Percentiles rank a stretch among this genome's conserved stretches.
phyloP scores from a whole-genome alignment of 495 filamentous ascomycete genomes.

The Xylaria acuta region DNA sequence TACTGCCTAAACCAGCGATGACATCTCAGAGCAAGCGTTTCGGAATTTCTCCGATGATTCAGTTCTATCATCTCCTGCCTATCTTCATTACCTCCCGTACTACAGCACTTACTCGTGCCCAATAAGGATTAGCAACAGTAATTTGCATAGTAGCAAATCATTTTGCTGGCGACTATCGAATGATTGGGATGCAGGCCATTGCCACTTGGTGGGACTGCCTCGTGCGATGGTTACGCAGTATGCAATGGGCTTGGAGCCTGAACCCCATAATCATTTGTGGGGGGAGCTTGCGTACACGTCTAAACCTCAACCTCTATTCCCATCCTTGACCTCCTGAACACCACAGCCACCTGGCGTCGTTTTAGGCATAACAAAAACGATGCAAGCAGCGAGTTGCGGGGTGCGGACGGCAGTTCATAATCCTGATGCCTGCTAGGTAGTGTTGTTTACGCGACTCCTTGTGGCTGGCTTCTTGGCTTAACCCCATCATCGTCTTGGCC shows the following conservation, averaged over 20 bases:
- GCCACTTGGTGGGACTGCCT: constrained; percentile 19
- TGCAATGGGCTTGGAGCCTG: constrained; percentile 7
- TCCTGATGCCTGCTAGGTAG: constrained; percentile 18
- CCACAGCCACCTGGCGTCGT: constrained; percentile 20
- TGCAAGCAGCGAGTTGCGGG: constrained; percentile 1
- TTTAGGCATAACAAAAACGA: neutral
- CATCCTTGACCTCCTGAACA: constrained; percentile 16
- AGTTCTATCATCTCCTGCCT: constrained; percentile 16
- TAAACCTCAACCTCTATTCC: constrained; percentile 5
- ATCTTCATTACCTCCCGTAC: constrained; percentile 24
- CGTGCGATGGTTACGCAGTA: constrained; percentile 3
- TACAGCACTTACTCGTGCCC: constrained; percentile 1
- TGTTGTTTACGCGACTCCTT: constrained; percentile 23
- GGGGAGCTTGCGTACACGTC: constrained; percentile 22
- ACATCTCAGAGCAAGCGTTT: constrained; percentile 17
- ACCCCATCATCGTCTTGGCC: constrained; percentile 9
- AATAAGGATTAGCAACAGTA: constrained; percentile 17
- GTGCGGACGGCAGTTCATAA: constrained; percentile 5
- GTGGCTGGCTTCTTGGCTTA: constrained; percentile 22
- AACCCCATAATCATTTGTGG: constrained; percentile 20
- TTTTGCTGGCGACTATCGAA: constrained; percentile 1
- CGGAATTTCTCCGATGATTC: constrained; percentile 9
- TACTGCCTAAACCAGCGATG: constrained; percentile 9
- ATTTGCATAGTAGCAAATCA: neutral
- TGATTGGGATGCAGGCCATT: constrained; percentile 18